Base-by-base conservation (phyloP, 164 flowering plant species). In the Malania oleifera region DNA sequence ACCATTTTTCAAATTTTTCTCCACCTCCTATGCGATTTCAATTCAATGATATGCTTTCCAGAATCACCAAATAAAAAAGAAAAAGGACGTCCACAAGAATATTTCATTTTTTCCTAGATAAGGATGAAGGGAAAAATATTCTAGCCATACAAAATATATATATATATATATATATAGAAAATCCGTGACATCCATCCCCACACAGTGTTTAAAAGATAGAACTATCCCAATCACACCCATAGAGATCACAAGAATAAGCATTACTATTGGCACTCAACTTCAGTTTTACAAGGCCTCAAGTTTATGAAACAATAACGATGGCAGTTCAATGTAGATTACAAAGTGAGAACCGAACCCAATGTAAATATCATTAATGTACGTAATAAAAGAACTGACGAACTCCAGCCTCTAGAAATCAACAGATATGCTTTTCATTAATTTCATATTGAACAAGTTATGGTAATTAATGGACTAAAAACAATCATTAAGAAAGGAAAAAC, bases 31-130 rank as follows among this genome's bases (percentile, higher is more conserved):
- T 31, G 35, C n/a, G n/a, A n/a, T n/a, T n/a, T n/a, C n/a, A n/a
- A n/a, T n/a, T n/a, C n/a, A n/a, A n/a, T n/a, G n/a, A n/a, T n/a
- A n/a, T n/a, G n/a, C n/a, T n/a, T n/a, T n/a, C n/a, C n/a, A n/a
- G 9, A 31, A 31, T 31, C 35, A 31, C 35, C 35, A 31, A n/a
- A n/a, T 31, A 31, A 31, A 31, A 31, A 6, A n/a, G 14, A 31
- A 52, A 52, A 52, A 52, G 56, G 23, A 34, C 17, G 25, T 37
- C 64, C 64, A 60, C 64, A 60, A 60, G 13, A 29, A 52, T 52
- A 18, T 51, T 9, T 34, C 40, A 28, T 46, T 34, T 29, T 24
- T 38, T 35, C n/a, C 22, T 18, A 44, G 58, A 62, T 62, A 62
- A 41, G 9, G 11, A 40, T 19, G 9, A 28, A 19, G 11, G 52